Percentiles rank a stretch among this genome's conserved stretches.
phyloP scores from a whole-genome alignment of 1,284 basidiomycete genomes.

The Singerocomus rubriflavus region DNA sequence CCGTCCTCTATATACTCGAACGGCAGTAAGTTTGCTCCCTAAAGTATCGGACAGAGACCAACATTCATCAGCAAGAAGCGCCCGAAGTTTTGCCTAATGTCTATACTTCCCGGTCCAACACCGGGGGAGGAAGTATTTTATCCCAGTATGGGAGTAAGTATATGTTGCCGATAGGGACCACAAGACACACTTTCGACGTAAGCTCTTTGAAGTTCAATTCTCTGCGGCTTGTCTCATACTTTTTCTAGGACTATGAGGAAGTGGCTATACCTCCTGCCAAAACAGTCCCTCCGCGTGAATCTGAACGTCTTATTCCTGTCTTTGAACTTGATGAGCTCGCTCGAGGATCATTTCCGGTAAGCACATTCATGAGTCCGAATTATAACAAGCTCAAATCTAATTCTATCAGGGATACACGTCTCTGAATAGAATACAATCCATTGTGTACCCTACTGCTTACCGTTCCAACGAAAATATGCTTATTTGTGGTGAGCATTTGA shows the following conservation, averaged over 20 bases:
- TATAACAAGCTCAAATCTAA: slow-evolving; percentile 1
- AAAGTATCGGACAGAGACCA: neutral
- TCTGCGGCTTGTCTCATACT: slow-evolving; percentile 3
- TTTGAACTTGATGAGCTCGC: slow-evolving; percentile 77
- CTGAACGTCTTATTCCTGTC: slow-evolving; percentile 76
- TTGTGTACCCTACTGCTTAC: slow-evolving; percentile 93
- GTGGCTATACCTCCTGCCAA: slow-evolving; percentile 87
- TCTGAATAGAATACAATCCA: slow-evolving; percentile 94
- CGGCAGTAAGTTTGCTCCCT: slow-evolving; percentile 43
- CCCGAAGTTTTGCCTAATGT: slow-evolving; percentile 84
- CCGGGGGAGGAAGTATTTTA: slow-evolving; percentile 59
- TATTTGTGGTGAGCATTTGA: slow-evolving; percentile 76
- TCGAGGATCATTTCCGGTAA: slow-evolving; percentile 84
- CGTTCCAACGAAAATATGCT: slow-evolving; percentile 95
- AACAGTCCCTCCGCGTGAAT: slow-evolving; percentile 69
- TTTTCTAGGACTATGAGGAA: slow-evolving; percentile 67
- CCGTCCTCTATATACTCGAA: slow-evolving; percentile 64
- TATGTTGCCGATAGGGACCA: slow-evolving; percentile 82
- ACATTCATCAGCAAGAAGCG: slow-evolving; percentile 45
- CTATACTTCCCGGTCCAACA: slow-evolving; percentile 66
- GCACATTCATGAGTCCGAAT: slow-evolving; percentile 22
- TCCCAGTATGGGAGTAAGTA: slow-evolving; percentile 78
- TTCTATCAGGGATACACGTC: slow-evolving; percentile 73
- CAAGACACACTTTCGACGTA: slow-evolving; percentile 66
- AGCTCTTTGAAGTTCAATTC: neutral